Evolutionary conservation across 768 basidiomycete genomes (phyloP).

Genomic region (Tulasnella sp.): DNA sequence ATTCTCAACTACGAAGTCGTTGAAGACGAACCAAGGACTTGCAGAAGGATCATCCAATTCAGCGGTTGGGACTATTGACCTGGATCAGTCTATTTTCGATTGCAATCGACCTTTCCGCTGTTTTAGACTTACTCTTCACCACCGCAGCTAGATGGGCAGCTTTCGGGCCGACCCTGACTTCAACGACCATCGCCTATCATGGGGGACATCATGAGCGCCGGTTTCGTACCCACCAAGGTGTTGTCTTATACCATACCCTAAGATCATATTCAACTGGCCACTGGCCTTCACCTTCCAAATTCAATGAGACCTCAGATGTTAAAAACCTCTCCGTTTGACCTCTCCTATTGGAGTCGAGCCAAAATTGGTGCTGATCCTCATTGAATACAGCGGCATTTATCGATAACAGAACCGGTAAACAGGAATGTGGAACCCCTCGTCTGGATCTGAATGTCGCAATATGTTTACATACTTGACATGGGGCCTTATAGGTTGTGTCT

Average conservation of each 20-base stretch:
- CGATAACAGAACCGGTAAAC: conserved; percentile 72
- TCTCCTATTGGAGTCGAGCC: conserved; percentile 49
- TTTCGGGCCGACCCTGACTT: conserved; percentile 57
- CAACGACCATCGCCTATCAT: conserved; percentile 62
- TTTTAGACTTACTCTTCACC: conserved; percentile 50
- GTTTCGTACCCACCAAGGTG: not conserved
- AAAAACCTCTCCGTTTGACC: conserved; percentile 39
- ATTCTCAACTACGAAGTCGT: conserved; percentile 84
- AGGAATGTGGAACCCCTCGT: conserved; percentile 47
- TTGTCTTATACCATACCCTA: conserved; percentile 38
- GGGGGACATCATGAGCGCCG: not conserved
- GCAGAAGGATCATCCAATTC: conserved; percentile 13
- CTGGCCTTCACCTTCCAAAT: conserved; percentile 32
- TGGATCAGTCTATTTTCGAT: conserved; percentile 18
- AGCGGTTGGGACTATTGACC: not conserved
- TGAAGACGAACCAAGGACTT: conserved; percentile 87
- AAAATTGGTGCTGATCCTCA: conserved; percentile 57
- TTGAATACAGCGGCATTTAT: conserved; percentile 74
- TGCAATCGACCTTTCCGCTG: not conserved
- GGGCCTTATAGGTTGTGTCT: conserved; percentile 73
- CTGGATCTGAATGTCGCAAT: conserved; percentile 58
- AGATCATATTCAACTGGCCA: conserved; percentile 61
- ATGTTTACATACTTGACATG: conserved; percentile 71
- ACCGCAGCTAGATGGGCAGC: conserved; percentile 80
- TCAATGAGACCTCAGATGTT: conserved; percentile 28